These are phyloP conservation scores for Lentinus polychrous DNA, from an alignment of 1,284 basidiomycete genomes.

Conservation along the genomic window DNA sequence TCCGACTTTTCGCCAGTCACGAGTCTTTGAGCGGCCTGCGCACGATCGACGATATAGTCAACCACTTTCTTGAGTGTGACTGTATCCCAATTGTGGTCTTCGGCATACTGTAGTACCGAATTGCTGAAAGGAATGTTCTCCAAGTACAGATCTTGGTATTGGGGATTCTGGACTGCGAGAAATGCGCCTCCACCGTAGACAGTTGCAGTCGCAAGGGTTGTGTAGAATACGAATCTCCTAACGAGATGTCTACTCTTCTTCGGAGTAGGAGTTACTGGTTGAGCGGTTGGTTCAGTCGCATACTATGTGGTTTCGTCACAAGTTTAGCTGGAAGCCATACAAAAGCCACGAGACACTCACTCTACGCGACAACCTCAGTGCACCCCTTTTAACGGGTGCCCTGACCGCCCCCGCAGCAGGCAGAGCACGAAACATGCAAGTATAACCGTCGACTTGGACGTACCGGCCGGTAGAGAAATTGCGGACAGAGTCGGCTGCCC, in stretches of 20 bases:
- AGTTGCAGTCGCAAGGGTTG: constrained; percentile 58
- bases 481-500: not conserved
- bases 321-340: too few species aligned
- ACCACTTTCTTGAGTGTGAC: constrained; percentile 55
- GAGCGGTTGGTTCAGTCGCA: constrained; percentile 40
- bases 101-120: constrained; percentile 73
- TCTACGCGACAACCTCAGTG: constrained; percentile 44
- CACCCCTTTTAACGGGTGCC: constrained; percentile 37
- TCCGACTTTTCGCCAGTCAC: constrained; percentile 20
- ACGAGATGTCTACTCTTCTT: constrained; percentile 51
- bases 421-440: constrained; percentile 53
- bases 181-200: constrained; percentile 79
- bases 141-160: constrained; percentile 77
- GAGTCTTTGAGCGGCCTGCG: constrained; percentile 39
- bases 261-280: constrained; percentile 26
- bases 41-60: constrained; percentile 46
- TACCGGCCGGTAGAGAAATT: not conserved
- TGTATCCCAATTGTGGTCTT: constrained; percentile 72
- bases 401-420: constrained; percentile 45
- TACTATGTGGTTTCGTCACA: constrained; percentile 37
- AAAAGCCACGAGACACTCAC: constrained; percentile 30
- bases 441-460: not conserved
- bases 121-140: constrained; percentile 75
- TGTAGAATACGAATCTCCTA: constrained; percentile 49
- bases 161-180: constrained; percentile 63